Conservation (phyloP, 2,329 filamentous ascomycete genomes). For the Akanthomyces uredinophilus region DNA sequence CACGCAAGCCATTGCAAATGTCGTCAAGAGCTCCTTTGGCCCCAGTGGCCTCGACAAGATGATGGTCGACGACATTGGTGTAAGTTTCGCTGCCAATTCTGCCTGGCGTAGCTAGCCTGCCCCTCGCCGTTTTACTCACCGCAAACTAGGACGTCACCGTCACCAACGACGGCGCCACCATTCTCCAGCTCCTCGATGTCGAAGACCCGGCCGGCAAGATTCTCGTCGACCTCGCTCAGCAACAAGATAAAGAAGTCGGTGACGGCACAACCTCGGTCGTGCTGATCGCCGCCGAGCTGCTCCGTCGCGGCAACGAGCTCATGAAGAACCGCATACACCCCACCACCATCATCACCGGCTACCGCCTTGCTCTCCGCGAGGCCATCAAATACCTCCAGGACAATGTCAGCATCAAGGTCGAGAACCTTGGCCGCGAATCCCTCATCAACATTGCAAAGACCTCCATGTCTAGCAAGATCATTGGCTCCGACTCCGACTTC, state of each 20-base stretch:
- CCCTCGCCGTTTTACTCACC: constrained; percentile 19
- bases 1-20: constrained; percentile 95
- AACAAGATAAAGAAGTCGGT: constrained; percentile 98
- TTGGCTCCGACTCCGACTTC: constrained; percentile 91
- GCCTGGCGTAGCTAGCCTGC: background rate
- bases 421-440: constrained; percentile 82
- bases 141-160: constrained; percentile 80
- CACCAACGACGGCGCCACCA: constrained; percentile 97
- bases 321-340: constrained; percentile 99
- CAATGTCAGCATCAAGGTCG: constrained; percentile 94
- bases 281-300: constrained; percentile 90
- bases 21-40: constrained; percentile 97
- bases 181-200: constrained; percentile 89
- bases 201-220: constrained; percentile 99
- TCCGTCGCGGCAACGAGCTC: constrained; percentile 90
- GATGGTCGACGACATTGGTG: constrained; percentile 99
- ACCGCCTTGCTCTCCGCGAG: constrained; percentile 89
- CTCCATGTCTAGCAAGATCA: constrained; percentile 99
- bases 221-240: constrained; percentile 91
- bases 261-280: constrained; percentile 98
- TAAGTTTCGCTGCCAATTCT: constrained; percentile 38
- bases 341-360: constrained; percentile 98
- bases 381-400: constrained; percentile 99
- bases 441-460: constrained; percentile 95
- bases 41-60: constrained; percentile 98